Evolutionary conservation across 1,284 basidiomycete species (phyloP).

Genomic region (Ustilago xerochloae): DNA sequence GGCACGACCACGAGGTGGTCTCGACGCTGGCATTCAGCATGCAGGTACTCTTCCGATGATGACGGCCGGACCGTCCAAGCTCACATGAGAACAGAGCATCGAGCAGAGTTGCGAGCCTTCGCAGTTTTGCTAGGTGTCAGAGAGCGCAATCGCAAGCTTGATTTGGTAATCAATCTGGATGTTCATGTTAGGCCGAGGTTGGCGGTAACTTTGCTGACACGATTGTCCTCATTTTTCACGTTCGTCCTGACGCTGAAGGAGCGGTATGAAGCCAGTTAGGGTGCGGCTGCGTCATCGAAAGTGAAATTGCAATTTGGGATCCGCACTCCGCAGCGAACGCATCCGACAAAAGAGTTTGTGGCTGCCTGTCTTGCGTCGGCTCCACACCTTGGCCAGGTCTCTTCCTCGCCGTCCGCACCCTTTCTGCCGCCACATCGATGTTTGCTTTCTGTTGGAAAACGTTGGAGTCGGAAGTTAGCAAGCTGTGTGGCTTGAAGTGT

Average conservation of each 20-base stretch:
- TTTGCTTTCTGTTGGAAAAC: too few species aligned
- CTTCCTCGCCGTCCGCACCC: too few species aligned
- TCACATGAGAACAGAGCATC: too few species aligned
- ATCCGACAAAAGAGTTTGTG: not conserved
- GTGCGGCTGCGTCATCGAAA: conserved; percentile 1
- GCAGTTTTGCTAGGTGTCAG: too few species aligned
- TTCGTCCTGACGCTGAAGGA: conserved; percentile 1
- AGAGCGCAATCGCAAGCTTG: too few species aligned
- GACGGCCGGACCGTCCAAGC: too few species aligned
- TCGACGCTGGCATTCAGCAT: not conserved
- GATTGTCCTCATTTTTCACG: not conserved
- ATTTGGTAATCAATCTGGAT: not conserved
- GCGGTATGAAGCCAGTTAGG: not conserved
- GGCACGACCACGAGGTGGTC: too few species aligned
- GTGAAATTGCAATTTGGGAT: conserved; percentile 1
- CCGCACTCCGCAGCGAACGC: not conserved
- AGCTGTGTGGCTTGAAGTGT: too few species aligned
- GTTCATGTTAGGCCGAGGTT: not conserved
- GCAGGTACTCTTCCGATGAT: not conserved
- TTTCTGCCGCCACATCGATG: too few species aligned
- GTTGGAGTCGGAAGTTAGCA: too few species aligned
- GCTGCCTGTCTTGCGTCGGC: conserved; percentile 4
- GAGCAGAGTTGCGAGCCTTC: too few species aligned
- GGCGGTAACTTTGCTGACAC: not conserved
- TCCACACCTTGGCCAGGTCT: not conserved